phyloP scores from a whole-genome alignment of 2,329 filamentous ascomycete genomes.

The Botrytis deweyae region DNA sequence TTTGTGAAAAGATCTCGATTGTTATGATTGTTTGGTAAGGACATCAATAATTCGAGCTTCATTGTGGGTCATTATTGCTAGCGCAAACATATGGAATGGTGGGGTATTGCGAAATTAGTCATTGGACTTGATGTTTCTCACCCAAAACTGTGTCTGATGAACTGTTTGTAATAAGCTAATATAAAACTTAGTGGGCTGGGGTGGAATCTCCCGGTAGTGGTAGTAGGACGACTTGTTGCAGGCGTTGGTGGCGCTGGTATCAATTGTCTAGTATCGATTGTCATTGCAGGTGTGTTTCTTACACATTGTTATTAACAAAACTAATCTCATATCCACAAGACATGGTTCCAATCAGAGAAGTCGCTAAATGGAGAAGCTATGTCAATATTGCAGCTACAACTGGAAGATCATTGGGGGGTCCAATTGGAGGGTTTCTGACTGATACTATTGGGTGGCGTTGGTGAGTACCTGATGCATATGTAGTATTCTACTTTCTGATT shows the following conservation, averaged over 20 bases:
- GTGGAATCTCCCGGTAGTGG: slow-evolving; percentile 48
- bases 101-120: neutral
- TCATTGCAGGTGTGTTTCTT: slow-evolving; percentile 49
- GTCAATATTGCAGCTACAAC: slow-evolving; percentile 53
- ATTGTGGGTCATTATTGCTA: neutral
- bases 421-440: slow-evolving; percentile 57
- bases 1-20: neutral
- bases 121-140: neutral
- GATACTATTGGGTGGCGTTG: slow-evolving; percentile 66
- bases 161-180: neutral
- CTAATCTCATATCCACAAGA: slow-evolving; percentile 39
- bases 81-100: neutral
- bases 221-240: slow-evolving; percentile 52
- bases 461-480: slow-evolving; percentile 40
- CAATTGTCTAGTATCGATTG: slow-evolving; percentile 49
- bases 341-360: slow-evolving; percentile 51
- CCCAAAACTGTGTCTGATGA: neutral
- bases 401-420: slow-evolving; percentile 53
- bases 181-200: slow-evolving; percentile 44
- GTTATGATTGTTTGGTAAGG: neutral
- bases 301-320: neutral
- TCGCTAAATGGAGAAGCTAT: slow-evolving; percentile 54
- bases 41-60: neutral
- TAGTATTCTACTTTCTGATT: neutral
- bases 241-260: slow-evolving; percentile 54